These are phyloP conservation scores for Xylariaceae sp. DNA, from an alignment of 2,329 filamentous ascomycete species.

Conservation along the genomic window DNA sequence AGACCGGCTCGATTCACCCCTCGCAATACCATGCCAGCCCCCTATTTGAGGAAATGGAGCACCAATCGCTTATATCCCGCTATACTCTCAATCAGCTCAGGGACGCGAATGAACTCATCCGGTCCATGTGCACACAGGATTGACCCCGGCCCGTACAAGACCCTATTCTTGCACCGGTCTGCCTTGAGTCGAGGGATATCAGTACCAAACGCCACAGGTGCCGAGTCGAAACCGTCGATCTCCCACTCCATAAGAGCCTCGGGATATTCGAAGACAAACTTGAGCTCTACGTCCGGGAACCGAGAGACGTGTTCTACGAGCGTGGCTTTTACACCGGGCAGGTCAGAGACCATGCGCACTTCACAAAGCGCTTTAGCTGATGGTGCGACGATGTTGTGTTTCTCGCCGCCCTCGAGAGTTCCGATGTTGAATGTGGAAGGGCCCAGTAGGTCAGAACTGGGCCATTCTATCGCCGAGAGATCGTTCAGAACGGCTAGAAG, in stretches of 20 bases:
- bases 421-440: slow-evolving; percentile 38
- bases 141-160: slow-evolving; percentile 37
- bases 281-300: slow-evolving; percentile 33
- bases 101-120: slow-evolving; percentile 33
- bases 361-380: slow-evolving; percentile 36
- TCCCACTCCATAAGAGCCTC: slow-evolving; percentile 38
- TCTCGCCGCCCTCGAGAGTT: slow-evolving; percentile 35
- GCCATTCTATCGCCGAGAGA: slow-evolving; percentile 30
- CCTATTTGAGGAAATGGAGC: slow-evolving; percentile 11
- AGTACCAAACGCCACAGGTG: slow-evolving; percentile 36
- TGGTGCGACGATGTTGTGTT: slow-evolving; percentile 37
- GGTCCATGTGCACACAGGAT: slow-evolving; percentile 37
- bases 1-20: background rate
- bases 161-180: slow-evolving; percentile 28
- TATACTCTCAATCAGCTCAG: slow-evolving; percentile 35
- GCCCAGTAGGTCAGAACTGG: slow-evolving; percentile 34
- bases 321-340: slow-evolving; percentile 32
- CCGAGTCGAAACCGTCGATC: slow-evolving; percentile 35
- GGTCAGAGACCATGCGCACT: slow-evolving; percentile 35
- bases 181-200: slow-evolving; percentile 35
- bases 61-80: slow-evolving; percentile 33
- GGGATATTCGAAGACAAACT: slow-evolving; percentile 35
- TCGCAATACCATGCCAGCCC: background rate
- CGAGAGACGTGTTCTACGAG: slow-evolving; percentile 31
- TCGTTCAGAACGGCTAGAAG: slow-evolving; percentile 32